These are phyloP conservation scores for Lichtheimia hyalospora DNA, from an alignment of 371 early-diverging fungal species.

Conservation along the genomic window DNA sequence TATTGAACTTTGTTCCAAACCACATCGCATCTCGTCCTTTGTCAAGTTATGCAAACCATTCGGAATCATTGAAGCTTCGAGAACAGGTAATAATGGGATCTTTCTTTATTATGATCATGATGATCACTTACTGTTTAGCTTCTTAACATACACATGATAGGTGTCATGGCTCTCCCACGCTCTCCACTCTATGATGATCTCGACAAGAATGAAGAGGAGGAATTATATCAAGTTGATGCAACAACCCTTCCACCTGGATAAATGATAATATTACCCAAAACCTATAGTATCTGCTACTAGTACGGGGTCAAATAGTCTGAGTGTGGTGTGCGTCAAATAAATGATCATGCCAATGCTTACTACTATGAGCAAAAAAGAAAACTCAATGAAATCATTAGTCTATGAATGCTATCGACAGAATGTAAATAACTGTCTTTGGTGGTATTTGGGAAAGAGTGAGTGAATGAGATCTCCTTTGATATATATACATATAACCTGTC, in stretches of 20 bases:
- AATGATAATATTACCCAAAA: slow-evolving; percentile 8
- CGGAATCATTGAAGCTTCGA: slow-evolving; percentile 88
- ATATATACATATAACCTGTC: too few relatives aligned
- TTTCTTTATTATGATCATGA: background rate
- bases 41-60: slow-evolving; percentile 88
- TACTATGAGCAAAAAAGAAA: too few relatives aligned
- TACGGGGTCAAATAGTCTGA: too few relatives aligned
- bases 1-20: slow-evolving; percentile 88
- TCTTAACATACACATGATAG: slow-evolving; percentile 34
- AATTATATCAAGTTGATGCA: slow-evolving; percentile 68
- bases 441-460: too few relatives aligned
- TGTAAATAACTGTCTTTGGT: too few relatives aligned
- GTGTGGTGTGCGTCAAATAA: too few relatives aligned
- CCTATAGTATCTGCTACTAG: too few relatives aligned
- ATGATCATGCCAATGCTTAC: too few relatives aligned
- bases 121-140: background rate
- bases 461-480: too few relatives aligned
- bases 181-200: slow-evolving; percentile 73
- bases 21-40: slow-evolving; percentile 84
- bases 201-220: slow-evolving; percentile 50
- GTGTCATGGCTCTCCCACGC: slow-evolving; percentile 92
- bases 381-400: too few relatives aligned
- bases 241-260: slow-evolving; percentile 92
- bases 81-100: slow-evolving; percentile 62
- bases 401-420: too few relatives aligned